A percentile compares a stretch with the other conserved stretches of the same genome.
Conservation (phyloP, 768 basidiomycete genomes). For the Suillus hirtellus region DNA sequence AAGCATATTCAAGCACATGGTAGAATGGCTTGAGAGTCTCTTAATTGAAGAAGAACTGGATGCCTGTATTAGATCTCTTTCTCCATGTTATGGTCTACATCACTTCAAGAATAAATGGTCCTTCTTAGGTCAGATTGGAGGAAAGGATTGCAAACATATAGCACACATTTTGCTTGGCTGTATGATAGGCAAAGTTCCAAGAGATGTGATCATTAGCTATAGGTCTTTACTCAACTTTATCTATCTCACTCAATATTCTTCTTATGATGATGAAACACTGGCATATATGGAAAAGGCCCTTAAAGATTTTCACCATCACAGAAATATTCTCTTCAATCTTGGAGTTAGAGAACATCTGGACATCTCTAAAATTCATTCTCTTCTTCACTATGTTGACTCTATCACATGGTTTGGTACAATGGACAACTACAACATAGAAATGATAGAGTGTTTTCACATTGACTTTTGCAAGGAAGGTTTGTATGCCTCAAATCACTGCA, state of each 20-base stretch:
- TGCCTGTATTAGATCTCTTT: no score
- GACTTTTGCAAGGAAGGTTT: slow-evolving; percentile 38
- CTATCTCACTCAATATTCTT: slow-evolving; percentile 25
- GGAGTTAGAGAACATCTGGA: slow-evolving; percentile 34
- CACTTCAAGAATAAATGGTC: no score
- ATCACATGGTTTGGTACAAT: slow-evolving; percentile 31
- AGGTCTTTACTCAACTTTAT: slow-evolving; percentile 36
- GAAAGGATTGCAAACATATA: no score
- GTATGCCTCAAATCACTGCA: no score
- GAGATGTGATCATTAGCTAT: slow-evolving; percentile 22
- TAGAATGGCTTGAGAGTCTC: no score
- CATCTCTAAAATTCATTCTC: slow-evolving; percentile 38
- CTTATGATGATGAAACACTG: slow-evolving; percentile 22
- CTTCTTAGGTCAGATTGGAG: no score
- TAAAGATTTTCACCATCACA: slow-evolving; percentile 29
- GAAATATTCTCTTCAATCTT: slow-evolving; percentile 31
- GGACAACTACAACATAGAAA: slow-evolving; percentile 38
- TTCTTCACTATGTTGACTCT: slow-evolving; percentile 27
- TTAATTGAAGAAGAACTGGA: no score
- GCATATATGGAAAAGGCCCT: slow-evolving; percentile 25
- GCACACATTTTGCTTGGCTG: no score
- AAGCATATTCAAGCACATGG: no score
- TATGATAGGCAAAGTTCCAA: slow-evolving; percentile 24
- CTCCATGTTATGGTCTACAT: no score
- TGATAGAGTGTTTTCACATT: slow-evolving; percentile 42